phyloP scores from a whole-genome alignment of 2,329 filamentous ascomycete genomes.

The Fusarium longipes region DNA sequence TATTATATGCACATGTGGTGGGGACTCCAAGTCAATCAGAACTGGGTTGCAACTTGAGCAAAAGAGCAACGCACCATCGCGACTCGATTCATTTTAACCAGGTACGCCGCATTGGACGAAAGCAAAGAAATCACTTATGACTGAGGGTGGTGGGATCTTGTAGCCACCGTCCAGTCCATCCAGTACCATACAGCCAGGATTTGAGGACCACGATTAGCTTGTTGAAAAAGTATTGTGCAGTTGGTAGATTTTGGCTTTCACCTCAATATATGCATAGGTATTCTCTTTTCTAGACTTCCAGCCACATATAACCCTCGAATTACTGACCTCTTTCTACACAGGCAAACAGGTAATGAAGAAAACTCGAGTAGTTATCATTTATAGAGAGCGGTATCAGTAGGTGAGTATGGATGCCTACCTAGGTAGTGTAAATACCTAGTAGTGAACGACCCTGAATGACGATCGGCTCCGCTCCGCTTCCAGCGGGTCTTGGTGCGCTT shows the following conservation, averaged over 20 bases:
- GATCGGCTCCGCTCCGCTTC: constrained; percentile 39
- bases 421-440: too few species aligned
- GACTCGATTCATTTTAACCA: neutral
- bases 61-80: neutral
- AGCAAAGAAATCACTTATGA: neutral
- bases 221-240: neutral
- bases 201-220: constrained; percentile 22
- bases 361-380: neutral
- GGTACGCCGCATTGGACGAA: neutral
- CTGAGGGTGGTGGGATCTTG: too few species aligned
- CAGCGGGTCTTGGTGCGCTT: constrained; percentile 39
- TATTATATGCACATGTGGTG: neutral
- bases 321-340: constrained; percentile 7
- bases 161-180: constrained; percentile 4
- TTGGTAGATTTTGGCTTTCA: neutral
- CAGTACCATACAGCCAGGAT: constrained; percentile 37
- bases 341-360: neutral
- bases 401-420: constrained; percentile 20
- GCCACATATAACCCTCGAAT: neutral
- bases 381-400: constrained; percentile 10
- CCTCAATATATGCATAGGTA: neutral
- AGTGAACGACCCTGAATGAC: constrained; percentile 34
- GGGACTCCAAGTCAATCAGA: neutral
- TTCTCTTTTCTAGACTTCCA: neutral
- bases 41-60: neutral